Percentiles rank a stretch among this genome's conserved stretches.
Conservation (phyloP, 1,284 basidiomycete species). For the Cronartium ribicola region DNA sequence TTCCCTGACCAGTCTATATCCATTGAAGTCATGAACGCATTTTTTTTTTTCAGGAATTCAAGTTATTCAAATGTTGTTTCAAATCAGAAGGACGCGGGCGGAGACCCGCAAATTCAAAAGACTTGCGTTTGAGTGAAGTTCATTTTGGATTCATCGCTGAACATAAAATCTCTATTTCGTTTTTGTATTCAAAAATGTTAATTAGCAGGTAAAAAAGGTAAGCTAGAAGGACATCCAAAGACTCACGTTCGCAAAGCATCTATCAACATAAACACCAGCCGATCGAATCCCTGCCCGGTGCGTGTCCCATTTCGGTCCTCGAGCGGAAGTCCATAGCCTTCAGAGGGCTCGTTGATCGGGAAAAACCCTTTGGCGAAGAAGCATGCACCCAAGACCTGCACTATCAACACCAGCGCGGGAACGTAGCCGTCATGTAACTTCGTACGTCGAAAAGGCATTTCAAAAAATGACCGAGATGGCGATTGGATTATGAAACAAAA, state of each 20-base stretch:
- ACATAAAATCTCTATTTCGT: slow-evolving; percentile 44
- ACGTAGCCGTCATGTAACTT: neutral
- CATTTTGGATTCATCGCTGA: slow-evolving; percentile 42
- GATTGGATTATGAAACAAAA: too few species aligned
- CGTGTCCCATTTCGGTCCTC: neutral
- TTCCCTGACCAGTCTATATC: slow-evolving; percentile 40
- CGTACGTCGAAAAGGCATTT: too few species aligned
- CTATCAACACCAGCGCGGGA: neutral
- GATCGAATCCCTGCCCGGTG: slow-evolving; percentile 39
- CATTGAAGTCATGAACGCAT: neutral
- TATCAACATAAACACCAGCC: slow-evolving; percentile 46
- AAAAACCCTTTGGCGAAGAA: slow-evolving; percentile 38
- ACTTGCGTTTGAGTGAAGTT: slow-evolving; percentile 43
- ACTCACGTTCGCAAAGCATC: slow-evolving; percentile 46
- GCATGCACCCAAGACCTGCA: slow-evolving; percentile 14
- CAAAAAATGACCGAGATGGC: too few species aligned
- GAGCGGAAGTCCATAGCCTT: slow-evolving; percentile 17
- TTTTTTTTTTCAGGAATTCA: neutral
- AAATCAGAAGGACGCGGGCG: neutral
- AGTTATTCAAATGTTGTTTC: neutral
- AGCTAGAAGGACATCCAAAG: neutral
- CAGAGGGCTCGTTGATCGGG: slow-evolving; percentile 16
- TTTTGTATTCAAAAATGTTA: neutral
- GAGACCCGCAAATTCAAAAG: neutral
- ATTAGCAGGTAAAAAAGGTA: too few species aligned